phyloP scores from a whole-genome alignment of 352 stramenopile genomes.

The Pythium aquatile region DNA sequence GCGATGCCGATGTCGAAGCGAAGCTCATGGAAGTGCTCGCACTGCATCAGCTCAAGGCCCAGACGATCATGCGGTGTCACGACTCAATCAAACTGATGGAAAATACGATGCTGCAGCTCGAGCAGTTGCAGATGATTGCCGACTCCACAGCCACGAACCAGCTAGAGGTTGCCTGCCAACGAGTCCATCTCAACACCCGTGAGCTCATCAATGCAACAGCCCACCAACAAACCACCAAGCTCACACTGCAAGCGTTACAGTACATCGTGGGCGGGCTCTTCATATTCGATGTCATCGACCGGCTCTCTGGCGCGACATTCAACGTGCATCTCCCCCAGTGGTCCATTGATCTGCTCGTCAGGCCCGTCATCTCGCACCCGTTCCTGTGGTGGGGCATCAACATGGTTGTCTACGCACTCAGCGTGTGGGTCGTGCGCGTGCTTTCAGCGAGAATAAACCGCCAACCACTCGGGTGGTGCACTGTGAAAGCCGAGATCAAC shows the following conservation, averaged over 20 bases:
- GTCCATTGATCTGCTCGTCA: slow-evolving; percentile 43
- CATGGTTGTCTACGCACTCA: slow-evolving; percentile 74
- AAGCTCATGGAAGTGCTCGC: slow-evolving; percentile 92
- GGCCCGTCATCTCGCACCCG: slow-evolving; percentile 47
- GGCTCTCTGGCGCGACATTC: slow-evolving; percentile 91
- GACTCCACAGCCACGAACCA: slow-evolving; percentile 90
- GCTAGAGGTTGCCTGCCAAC: slow-evolving; percentile 85
- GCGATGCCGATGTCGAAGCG: slow-evolving; percentile 39
- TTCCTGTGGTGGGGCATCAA: slow-evolving; percentile 91
- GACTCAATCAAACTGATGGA: slow-evolving; percentile 96
- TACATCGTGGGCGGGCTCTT: slow-evolving; percentile 92
- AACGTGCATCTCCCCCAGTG: slow-evolving; percentile 86
- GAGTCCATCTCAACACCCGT: slow-evolving; percentile 88
- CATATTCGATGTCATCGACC: slow-evolving; percentile 94
- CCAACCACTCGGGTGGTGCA: slow-evolving; percentile 83
- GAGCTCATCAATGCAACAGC: slow-evolving; percentile 81
- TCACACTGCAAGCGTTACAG: slow-evolving; percentile 89
- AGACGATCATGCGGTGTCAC: slow-evolving; percentile 92
- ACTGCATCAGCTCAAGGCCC: slow-evolving; percentile 80
- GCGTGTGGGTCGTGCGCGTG: slow-evolving; percentile 46
- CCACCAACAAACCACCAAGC: slow-evolving; percentile 55
- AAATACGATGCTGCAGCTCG: slow-evolving; percentile 91
- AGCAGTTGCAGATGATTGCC: slow-evolving; percentile 93
- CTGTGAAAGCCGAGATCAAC: slow-evolving; percentile 76
- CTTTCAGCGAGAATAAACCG: slow-evolving; percentile 48